Base-by-base conservation (phyloP, 306 rosid species). In the Vigna mungo region DNA sequence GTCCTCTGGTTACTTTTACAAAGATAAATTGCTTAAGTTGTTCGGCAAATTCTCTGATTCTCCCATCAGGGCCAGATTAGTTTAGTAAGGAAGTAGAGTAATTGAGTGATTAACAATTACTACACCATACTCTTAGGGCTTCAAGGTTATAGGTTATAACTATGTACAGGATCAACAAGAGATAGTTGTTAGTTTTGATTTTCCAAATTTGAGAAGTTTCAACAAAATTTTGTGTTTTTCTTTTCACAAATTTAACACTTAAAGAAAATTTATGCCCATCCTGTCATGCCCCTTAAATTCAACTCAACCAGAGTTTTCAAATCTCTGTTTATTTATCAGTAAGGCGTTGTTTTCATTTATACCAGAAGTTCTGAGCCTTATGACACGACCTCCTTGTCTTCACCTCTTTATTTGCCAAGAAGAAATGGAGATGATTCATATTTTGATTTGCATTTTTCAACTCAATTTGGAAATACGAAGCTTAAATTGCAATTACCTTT, bases 351-450 rank as follows among this genome's bases (percentile, higher is more conserved):
- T 2, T 12, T 56, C 25, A 20, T 55, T 9, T 58, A 5, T 52
- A 36, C 81, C 20, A 7, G 7, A 43, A 16, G 34, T 53, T 54
- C 72, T 37, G 56, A 52, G 41, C 56, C 47, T 1, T 2, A 34
- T 62, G 36, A 30, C 25, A 6, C 20, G 59, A 55, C 60, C 68
- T 77, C 67, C 44, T 52, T 65, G 18, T 37, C 72, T 51, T 51
- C n/a, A 61, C 11, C 55, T 14, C 55, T 65, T 52, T 68, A 12
- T 54, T 68, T 27, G 15, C 72, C 32, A 36, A 25, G 59, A 68
- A 44, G 58, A 67, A 67, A 36, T 36, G 23, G n/a, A 39, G 72
- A 72, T 68, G 15, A 41, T 61, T 59, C 44, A 69, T 43, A 25
- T 49, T 49, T 43, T 6, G 1, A 34, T 62, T 30, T 30, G 11